A percentile compares a stretch with the other conserved stretches of the same genome.
These are phyloP conservation scores for Exophiala calicioides DNA, from an alignment of 2,329 filamentous ascomycete species.

Conservation along the genomic window DNA sequence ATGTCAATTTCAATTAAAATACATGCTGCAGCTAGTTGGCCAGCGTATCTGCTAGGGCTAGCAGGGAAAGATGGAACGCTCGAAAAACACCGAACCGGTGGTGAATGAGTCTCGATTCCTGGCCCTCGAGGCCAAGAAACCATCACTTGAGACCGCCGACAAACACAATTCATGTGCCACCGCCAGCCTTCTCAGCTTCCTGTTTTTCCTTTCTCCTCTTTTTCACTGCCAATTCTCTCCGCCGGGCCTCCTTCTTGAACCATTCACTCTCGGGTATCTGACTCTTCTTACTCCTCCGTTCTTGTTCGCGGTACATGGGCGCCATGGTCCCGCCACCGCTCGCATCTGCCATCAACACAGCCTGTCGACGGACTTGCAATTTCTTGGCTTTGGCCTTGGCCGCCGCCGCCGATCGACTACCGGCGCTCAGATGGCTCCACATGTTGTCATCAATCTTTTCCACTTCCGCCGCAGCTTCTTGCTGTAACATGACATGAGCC, in stretches of 20 bases:
- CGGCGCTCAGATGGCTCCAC: constrained; percentile 58
- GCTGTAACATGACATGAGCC: constrained; percentile 84
- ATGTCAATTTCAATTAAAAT: constrained; percentile 27
- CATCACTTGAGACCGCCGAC: too few relatives aligned
- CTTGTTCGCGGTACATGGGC: constrained; percentile 72
- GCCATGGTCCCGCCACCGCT: constrained; percentile 96
- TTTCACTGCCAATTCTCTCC: constrained; percentile 59
- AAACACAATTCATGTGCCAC: constrained; percentile 9
- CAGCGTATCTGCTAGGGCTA: too few relatives aligned
- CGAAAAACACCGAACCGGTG: too few relatives aligned
- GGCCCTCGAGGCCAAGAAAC: too few relatives aligned
- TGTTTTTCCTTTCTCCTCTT: constrained; percentile 39
- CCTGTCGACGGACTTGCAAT: constrained; percentile 67
- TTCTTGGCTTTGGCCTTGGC: constrained; percentile 19
- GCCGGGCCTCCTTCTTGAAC: constrained; percentile 66
- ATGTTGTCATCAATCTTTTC: constrained; percentile 69
- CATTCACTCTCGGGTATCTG: constrained; percentile 59
- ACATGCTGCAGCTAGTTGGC: too few relatives aligned
- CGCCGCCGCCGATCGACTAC: constrained; percentile 26
- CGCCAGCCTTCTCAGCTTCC: constrained; percentile 22
- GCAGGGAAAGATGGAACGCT: too few relatives aligned
- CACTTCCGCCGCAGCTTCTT: constrained; percentile 70
- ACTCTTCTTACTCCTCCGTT: constrained; percentile 68
- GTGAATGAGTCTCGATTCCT: too few relatives aligned
- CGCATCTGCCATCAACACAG: constrained; percentile 80